phyloP scores from a whole-genome alignment of 352 stramenopile species.

The Pythium aphanidermatum region DNA sequence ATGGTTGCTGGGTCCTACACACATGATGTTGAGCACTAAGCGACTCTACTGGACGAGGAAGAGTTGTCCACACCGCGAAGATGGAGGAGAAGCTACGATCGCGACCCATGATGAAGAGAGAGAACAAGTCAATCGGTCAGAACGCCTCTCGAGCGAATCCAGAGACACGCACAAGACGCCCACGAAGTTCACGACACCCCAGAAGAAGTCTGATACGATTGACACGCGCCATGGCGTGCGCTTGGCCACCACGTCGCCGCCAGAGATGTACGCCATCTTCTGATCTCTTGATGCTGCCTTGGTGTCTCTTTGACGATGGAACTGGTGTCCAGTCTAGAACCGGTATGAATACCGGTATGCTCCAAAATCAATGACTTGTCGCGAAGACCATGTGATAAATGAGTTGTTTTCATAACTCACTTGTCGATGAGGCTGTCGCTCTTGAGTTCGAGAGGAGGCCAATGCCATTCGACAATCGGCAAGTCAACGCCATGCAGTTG shows the following conservation, averaged over 20 bases:
- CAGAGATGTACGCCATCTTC: constrained; percentile 58
- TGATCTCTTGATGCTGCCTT: background rate
- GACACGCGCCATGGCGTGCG: constrained; percentile 61
- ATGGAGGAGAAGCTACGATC: constrained; percentile 39
- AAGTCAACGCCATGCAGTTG: no score
- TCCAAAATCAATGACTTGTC: no score
- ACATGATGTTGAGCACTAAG: no score
- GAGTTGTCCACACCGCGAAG: constrained; percentile 53
- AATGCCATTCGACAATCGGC: no score
- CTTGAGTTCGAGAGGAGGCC: no score
- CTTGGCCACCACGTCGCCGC: constrained; percentile 58
- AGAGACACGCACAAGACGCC: constrained; percentile 59
- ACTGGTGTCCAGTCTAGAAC: no score
- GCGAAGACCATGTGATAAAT: no score
- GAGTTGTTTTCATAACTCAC: no score
- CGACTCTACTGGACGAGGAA: no score
- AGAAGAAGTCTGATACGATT: constrained; percentile 65
- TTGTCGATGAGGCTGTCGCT: no score
- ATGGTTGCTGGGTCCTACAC: constrained; percentile 46
- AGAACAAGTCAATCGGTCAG: background rate
- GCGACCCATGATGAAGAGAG: constrained; percentile 14
- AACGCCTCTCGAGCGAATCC: background rate
- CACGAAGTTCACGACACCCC: constrained; percentile 66
- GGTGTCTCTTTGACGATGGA: background rate
- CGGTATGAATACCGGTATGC: no score